Percentiles rank a stretch among this genome's conserved stretches.
phyloP scores from a whole-genome alignment of 176 grass and related monocot species.

The Aegilops bicornis region DNA sequence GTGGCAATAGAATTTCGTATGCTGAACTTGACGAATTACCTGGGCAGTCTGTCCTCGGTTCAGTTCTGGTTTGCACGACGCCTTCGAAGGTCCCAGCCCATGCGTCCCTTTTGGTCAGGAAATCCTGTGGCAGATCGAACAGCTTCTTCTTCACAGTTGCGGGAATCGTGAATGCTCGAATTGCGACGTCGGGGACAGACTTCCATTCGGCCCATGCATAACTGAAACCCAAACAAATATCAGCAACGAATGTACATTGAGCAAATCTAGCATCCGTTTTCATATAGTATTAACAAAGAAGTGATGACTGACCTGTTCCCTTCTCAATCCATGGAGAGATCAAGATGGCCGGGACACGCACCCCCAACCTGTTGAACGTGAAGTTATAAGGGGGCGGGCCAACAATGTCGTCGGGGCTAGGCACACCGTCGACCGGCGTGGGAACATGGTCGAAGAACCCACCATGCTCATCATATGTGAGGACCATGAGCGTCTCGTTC shows the following conservation, averaged over 20 bases:
- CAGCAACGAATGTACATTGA: not conserved
- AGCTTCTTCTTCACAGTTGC: constrained; percentile 86
- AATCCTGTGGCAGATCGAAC: constrained; percentile 70
- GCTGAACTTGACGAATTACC: constrained; percentile 25
- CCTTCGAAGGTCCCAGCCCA: constrained; percentile 96
- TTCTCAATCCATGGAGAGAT: constrained; percentile 83
- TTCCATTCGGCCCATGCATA: constrained; percentile 67
- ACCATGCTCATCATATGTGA: constrained; percentile 97
- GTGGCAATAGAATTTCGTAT: too few relatives aligned
- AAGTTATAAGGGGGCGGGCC: constrained; percentile 76
- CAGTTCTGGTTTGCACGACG: constrained; percentile 49
- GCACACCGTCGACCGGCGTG: constrained; percentile 63
- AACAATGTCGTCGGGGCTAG: constrained; percentile 80
- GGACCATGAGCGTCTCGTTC: constrained; percentile 61
- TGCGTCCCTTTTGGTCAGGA: constrained; percentile 75
- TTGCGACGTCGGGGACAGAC: constrained; percentile 70
- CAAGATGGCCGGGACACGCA: constrained; percentile 80
- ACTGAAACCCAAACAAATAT: constrained; percentile 27
- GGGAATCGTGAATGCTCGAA: constrained; percentile 93
- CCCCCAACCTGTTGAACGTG: constrained; percentile 69
- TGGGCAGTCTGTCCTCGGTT: constrained; percentile 84
- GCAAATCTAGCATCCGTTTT: not conserved
- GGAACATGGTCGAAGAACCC: constrained; percentile 96
- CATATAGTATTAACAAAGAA: not conserved
- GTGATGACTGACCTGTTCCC: constrained; percentile 56